Evolutionary conservation across 2,329 filamentous ascomycete species (phyloP), one percentile per base, ranked within the genome.

Genomic region (Chrysoporthe cubensis): DNA sequence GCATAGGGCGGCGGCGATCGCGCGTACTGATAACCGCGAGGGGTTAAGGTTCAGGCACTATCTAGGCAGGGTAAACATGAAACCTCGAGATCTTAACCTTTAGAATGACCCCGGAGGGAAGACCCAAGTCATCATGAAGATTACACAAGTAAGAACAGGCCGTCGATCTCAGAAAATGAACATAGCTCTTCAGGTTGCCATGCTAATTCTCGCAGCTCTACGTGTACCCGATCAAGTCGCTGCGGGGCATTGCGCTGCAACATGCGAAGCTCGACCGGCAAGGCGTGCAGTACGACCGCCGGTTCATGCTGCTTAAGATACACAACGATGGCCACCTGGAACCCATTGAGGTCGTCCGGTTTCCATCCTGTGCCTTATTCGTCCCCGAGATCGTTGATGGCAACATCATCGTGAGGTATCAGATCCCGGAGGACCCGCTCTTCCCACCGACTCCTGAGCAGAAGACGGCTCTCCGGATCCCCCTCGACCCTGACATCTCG

Each of bases 141-240:
- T 69, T 18, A 69, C 67, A 52, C 56, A 64, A 48, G 67, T 62
- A 26, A 64, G 67, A 37, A 18, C 6, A 16, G 8, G 4, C 13
- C n/a, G 16, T 21, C 21, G 3, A 13, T 11, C 16, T n/a, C 9
- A 37, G 21, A 14, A 13, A 14, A 46, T 61, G 18, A 57, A 16
- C 6, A 5, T 8, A 8, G 26, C 2, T 21, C 34, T 57, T 18
- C 34, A n/a, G 14, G 54, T 18, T 50, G 18, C 63, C 72, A 67
- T 54, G 18, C 64, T 72, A 66, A 69, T 65, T 46, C 8, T 1
- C 14, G 8, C 71, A 90, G 86, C 82, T 93, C 46, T 91, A 89
- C 77, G 83, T 91, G 60, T 92, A 93, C 76, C 90, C 91, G 54
- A 89, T 93, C 79, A 93, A 93, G 76, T 89, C 85, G 8, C 83